phyloP scores from a whole-genome alignment of 2,329 filamentous ascomycete genomes.

The Apiospora phragmitis region DNA sequence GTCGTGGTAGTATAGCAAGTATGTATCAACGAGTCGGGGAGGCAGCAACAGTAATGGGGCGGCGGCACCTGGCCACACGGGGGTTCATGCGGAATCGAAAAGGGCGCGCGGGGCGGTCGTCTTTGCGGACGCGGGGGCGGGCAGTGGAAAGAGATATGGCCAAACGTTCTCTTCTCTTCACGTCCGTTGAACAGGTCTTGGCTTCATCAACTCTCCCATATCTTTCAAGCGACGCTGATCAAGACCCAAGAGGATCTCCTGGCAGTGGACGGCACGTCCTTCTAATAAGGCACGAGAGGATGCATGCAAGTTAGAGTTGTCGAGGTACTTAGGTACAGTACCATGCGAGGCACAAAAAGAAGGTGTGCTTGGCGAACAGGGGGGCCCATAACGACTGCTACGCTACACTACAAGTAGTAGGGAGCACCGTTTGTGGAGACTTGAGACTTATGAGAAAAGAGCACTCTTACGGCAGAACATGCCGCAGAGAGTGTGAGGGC shows the following conservation, averaged over 20 bases:
- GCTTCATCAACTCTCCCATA: not conserved
- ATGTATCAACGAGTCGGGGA: not conserved
- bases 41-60: not conserved
- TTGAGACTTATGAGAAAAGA: not conserved
- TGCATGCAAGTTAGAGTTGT: not conserved
- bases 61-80: slow-evolving; percentile 4
- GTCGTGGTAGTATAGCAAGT: not conserved
- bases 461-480: not conserved
- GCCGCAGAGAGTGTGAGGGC: not conserved
- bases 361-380: not conserved
- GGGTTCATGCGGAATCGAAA: not conserved
- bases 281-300: not conserved
- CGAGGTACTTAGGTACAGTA: not conserved
- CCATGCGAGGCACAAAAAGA: not conserved
- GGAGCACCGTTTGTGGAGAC: not conserved
- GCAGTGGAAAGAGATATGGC: not conserved
- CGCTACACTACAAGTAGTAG: not conserved
- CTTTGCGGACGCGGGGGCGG: not conserved
- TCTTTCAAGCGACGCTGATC: not conserved
- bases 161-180: not conserved
- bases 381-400: not conserved
- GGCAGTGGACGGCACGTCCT: not conserved
- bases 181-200: not conserved
- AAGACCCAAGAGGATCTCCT: not conserved
- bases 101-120: not conserved